Percentiles rank a stretch among this genome's conserved stretches.
These are phyloP conservation scores for Forsythia suspensa DNA, from an alignment of 257 asterid species.

Conservation along the genomic window DNA sequence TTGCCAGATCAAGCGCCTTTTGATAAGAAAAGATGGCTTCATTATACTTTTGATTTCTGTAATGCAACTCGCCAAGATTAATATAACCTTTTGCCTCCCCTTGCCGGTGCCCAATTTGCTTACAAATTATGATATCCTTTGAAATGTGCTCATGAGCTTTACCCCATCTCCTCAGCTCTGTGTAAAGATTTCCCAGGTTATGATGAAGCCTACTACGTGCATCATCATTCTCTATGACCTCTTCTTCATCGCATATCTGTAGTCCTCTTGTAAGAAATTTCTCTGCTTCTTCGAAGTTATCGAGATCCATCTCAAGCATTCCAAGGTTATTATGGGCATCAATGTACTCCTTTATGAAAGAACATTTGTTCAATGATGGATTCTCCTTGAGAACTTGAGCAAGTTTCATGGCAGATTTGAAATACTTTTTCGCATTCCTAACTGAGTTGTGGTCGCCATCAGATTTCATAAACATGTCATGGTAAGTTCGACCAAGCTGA, in stretches of 20 bases:
- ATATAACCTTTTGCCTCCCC: constrained; percentile 97
- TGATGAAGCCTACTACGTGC: constrained; percentile 95
- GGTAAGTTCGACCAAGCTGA: constrained; percentile 95
- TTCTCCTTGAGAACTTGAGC: constrained; percentile 58
- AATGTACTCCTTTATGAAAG: constrained; percentile 70
- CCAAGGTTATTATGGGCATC: constrained; percentile 97
- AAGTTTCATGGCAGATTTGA: constrained; percentile 63
- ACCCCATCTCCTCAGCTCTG: constrained; percentile 77
- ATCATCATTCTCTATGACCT: constrained; percentile 66
- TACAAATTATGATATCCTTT: constrained; percentile 74
- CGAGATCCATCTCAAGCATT: constrained; percentile 88
- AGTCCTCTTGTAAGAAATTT: constrained; percentile 62
- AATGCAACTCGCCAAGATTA: constrained; percentile 80
- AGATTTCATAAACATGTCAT: constrained; percentile 72
- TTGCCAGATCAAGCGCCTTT: constrained; percentile 78
- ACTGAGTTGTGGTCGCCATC: constrained; percentile 75
- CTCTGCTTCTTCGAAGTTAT: constrained; percentile 74
- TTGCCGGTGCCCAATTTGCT: constrained; percentile 70
- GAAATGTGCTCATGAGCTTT: constrained; percentile 65
- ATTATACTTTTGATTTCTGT: constrained; percentile 63
- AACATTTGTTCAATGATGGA: constrained; percentile 34
- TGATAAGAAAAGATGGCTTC: constrained; percentile 76
- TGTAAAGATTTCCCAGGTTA: constrained; percentile 84
- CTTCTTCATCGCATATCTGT: constrained; percentile 86
- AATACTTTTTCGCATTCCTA: constrained; percentile 76